These are phyloP conservation scores for Ilyonectria robusta DNA, from an alignment of 2,329 filamentous ascomycete species.

Conservation along the genomic window DNA sequence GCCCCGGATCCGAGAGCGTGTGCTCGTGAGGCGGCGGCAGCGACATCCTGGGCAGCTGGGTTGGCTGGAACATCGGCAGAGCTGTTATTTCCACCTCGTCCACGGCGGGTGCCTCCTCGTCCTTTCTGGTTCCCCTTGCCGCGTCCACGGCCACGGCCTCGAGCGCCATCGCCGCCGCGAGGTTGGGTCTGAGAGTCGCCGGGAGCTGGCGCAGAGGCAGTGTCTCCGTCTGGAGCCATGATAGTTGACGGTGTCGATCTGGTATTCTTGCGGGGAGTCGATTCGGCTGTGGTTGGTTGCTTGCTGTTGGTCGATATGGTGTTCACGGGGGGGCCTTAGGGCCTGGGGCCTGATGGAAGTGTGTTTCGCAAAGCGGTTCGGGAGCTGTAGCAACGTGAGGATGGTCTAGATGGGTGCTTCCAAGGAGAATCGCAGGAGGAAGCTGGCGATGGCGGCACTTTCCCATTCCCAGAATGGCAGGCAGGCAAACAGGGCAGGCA, in stretches of 20 bases:
- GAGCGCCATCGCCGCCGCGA: constrained; percentile 39
- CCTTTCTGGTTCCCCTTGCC: constrained; percentile 57
- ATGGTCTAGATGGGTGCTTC: constrained; percentile 1
- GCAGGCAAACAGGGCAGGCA: background rate
- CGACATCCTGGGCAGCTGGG: constrained; percentile 51
- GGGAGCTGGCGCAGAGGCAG: constrained; percentile 29
- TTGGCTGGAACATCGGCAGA: constrained; percentile 41
- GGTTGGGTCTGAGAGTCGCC: constrained; percentile 40
- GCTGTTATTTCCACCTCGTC: constrained; percentile 47
- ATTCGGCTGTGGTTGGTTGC: constrained; percentile 3
- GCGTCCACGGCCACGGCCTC: constrained; percentile 61
- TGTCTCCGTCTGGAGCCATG: constrained; percentile 41
- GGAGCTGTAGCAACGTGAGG: background rate
- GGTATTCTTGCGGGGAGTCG: background rate
- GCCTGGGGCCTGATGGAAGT: constrained; percentile 5
- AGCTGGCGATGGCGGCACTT: constrained; percentile 42
- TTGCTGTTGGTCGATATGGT: background rate
- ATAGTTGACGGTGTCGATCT: constrained; percentile 1
- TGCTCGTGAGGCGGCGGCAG: constrained; percentile 53
- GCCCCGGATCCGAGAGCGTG: constrained; percentile 50
- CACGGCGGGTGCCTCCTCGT: constrained; percentile 52
- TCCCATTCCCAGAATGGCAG: constrained; percentile 1
- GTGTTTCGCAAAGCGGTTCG: background rate
- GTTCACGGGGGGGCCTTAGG: constrained; percentile 2
- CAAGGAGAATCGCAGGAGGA: constrained; percentile 15